Percentiles rank a stretch among this genome's conserved stretches.
phyloP scores from a whole-genome alignment of 1,284 basidiomycete genomes.

The Cutaneotrichosporon curvatum region DNA sequence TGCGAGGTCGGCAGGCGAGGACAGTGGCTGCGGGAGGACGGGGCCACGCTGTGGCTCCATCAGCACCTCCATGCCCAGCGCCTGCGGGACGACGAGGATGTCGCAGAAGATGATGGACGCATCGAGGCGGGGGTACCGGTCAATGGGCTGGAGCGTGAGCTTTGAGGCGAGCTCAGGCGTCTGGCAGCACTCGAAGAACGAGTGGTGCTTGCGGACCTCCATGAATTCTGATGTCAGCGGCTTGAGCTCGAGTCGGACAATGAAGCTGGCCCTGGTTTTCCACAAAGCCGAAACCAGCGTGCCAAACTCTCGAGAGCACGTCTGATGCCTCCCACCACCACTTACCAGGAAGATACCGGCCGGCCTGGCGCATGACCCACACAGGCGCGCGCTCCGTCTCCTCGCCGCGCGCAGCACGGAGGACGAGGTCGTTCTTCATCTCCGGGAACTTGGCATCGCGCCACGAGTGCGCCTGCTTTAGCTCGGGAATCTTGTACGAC shows the following conservation, averaged over 20 bases:
- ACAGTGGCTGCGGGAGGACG: constrained; percentile 73
- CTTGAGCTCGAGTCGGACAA: neutral
- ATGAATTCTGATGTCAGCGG: constrained; percentile 62
- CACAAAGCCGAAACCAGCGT: too few relatives aligned
- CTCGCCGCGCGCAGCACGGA: constrained; percentile 83
- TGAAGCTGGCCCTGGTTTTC: too few relatives aligned
- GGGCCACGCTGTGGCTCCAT: constrained; percentile 79
- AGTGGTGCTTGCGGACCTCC: constrained; percentile 70
- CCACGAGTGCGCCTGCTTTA: constrained; percentile 26
- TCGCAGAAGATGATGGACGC: constrained; percentile 95
- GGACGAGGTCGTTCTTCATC: constrained; percentile 79
- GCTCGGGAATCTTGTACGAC: constrained; percentile 23
- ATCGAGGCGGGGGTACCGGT: constrained; percentile 75
- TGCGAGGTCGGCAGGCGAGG: constrained; percentile 65
- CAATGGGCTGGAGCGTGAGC: constrained; percentile 85
- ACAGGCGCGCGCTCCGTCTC: constrained; percentile 86
- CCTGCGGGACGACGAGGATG: constrained; percentile 92
- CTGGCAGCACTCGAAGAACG: constrained; percentile 89
- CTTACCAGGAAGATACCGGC: constrained; percentile 86
- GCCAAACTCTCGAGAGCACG: too few relatives aligned
- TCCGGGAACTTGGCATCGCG: constrained; percentile 49
- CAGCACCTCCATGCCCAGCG: constrained; percentile 85
- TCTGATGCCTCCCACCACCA: constrained; percentile 3
- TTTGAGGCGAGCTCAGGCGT: constrained; percentile 75
- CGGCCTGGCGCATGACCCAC: constrained; percentile 99